Evolutionary conservation across 2,329 filamentous ascomycete species (phyloP), one percentile per base, ranked within the genome.

Genomic region (Septoria linicola): DNA sequence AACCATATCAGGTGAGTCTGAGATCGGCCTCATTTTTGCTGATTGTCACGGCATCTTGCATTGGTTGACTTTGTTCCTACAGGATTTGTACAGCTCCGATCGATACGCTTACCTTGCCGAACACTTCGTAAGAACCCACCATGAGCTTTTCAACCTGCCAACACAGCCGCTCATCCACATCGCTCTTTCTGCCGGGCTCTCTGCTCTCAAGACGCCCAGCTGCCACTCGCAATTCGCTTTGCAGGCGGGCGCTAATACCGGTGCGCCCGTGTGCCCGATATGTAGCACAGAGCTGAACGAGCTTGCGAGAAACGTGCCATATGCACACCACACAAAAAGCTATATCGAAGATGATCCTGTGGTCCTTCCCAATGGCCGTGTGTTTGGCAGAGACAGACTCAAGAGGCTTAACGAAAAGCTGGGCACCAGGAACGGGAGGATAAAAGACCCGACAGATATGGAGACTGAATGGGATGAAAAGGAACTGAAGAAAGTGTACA

Each of bases 271-370:
- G 35, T 99, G 93, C 63, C 93, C 93, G 2, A 97, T 99, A 66
- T 99, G 93, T 75, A 93, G 87, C 41, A 93, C 87, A 0, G 93
- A 99, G 72, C 81, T 99, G 49, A 97, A 97, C 69, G 88, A 91
- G 64, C 80, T 99, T 27, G 92, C 93, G 1, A 79, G 85, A 44
- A 85, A 86, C 62, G 88, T 99, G 37, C 93, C 93, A 0, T 97
- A 97, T 64, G 93, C 93, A 2, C 88, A 96, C 65, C 93, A 99
- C 69, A 91, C 87, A 23, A 95, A 95, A 76, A 96, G 89, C 67
- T 88, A 89, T 55, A 89, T 97, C 23, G 92, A 96, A 66, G 83
- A 83, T 39, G 91, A 97, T 66, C 80, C 93, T 1, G 80, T 95
- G 16, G 80, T 97, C 36, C 72, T 99, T 49, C 93, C 93, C 19